Percentiles rank a stretch among this genome's conserved stretches.
phyloP scores from a whole-genome alignment of 768 basidiomycete genomes.

The Termitomyces bulborhizus region DNA sequence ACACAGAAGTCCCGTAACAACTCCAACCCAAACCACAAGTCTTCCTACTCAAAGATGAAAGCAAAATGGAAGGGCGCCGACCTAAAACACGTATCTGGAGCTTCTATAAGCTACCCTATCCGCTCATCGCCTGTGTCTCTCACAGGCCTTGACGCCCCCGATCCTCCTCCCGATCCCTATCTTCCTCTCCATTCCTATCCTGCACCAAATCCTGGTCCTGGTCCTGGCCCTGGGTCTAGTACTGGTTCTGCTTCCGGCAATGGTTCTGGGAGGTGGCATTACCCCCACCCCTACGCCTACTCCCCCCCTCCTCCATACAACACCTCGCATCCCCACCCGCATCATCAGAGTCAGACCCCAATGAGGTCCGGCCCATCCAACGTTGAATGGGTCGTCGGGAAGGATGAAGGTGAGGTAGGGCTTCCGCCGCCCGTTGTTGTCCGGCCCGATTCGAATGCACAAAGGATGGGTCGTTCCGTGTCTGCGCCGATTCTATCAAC shows the following conservation, averaged over 20 bases:
- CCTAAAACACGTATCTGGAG: slow-evolving; percentile 8
- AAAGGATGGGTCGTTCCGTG: slow-evolving; percentile 16
- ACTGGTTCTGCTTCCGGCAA: neutral
- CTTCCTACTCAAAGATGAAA: neutral
- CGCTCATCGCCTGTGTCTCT: slow-evolving; percentile 25
- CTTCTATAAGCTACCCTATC: slow-evolving; percentile 30
- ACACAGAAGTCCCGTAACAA: slow-evolving; percentile 7
- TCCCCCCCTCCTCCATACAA: neutral
- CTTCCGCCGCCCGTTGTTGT: slow-evolving; percentile 18
- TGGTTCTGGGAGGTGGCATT: neutral
- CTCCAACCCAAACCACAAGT: neutral
- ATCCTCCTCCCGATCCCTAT: slow-evolving; percentile 13
- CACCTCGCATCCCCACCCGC: slow-evolving; percentile 20
- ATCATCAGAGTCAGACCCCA: slow-evolving; percentile 22
- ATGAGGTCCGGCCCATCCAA: slow-evolving; percentile 28
- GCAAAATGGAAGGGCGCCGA: slow-evolving; percentile 13
- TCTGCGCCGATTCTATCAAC: slow-evolving; percentile 17
- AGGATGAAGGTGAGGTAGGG: neutral
- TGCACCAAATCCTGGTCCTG: slow-evolving; percentile 8
- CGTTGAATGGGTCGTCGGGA: slow-evolving; percentile 30
- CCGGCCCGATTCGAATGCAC: slow-evolving; percentile 10
- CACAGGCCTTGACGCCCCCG: slow-evolving; percentile 23
- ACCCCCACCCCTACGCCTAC: neutral
- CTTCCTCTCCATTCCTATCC: neutral
- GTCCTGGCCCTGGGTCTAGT: no score